Percentiles rank a stretch among this genome's conserved stretches.
Evolutionary conservation across 208 protist genomes (phyloP).

Genomic region (Leishmania aethiopica): DNA sequence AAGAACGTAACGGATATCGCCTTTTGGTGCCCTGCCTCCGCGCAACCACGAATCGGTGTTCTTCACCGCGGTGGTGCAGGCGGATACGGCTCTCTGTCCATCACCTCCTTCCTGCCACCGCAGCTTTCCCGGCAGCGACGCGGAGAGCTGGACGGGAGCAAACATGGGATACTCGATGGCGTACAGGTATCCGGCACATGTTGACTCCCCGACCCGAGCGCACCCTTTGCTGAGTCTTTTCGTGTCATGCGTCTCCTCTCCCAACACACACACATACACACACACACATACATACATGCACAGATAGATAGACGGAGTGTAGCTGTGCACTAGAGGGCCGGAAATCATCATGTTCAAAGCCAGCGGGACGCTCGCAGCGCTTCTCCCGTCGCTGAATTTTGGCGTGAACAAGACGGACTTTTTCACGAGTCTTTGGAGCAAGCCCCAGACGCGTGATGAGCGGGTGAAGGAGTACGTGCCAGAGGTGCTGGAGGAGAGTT

Average conservation of each 20-base stretch:
- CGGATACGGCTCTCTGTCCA: not conserved
- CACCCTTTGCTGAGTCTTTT: not conserved
- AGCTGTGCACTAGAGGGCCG: not conserved
- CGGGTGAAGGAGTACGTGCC: conserved; percentile 88
- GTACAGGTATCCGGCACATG: not conserved
- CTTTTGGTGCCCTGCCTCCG: not conserved
- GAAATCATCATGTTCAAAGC: conserved; percentile 31
- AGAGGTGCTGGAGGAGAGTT: conserved; percentile 83
- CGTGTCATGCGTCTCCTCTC: not conserved
- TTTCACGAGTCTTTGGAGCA: conserved; percentile 86
- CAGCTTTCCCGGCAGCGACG: not conserved
- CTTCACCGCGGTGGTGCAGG: no score
- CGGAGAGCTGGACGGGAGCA: not conserved
- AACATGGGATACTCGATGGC: not conserved
- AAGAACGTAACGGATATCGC: not conserved
- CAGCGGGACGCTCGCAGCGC: conserved; percentile 6
- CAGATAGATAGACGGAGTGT: not conserved
- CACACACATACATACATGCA: not conserved
- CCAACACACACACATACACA: not conserved
- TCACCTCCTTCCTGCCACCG: not conserved
- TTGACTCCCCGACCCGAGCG: not conserved
- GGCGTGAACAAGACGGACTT: conserved; percentile 65
- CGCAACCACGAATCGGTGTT: no score
- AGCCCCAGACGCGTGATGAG: conserved; percentile 83
- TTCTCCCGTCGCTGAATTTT: conserved; percentile 56